These are phyloP conservation scores for Alternaria panax DNA, from an alignment of 2,329 filamentous ascomycete species.

Conservation along the genomic window DNA sequence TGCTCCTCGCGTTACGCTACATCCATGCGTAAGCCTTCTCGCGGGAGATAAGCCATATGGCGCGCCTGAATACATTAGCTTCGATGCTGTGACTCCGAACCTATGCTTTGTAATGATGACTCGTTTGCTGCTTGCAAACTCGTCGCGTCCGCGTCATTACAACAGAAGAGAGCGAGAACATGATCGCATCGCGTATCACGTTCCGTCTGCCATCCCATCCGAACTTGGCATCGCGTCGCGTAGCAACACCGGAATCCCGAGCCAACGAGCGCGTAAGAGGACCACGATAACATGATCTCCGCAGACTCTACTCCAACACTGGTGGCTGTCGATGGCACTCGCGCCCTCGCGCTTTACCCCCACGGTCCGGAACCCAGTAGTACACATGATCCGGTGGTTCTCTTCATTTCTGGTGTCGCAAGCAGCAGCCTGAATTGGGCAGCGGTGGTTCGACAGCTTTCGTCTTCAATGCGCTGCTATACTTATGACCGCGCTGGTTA, in stretches of 20 bases:
- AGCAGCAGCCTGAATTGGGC: slow-evolving; percentile 19
- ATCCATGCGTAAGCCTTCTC: background rate
- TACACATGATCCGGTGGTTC: slow-evolving; percentile 13
- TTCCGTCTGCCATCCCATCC: background rate
- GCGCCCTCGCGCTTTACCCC: background rate
- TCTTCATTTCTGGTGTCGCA: slow-evolving; percentile 22
- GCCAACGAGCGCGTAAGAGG: background rate
- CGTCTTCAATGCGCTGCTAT: slow-evolving; percentile 23
- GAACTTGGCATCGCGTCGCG: background rate
- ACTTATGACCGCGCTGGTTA: slow-evolving; percentile 31
- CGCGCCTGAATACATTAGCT: background rate
- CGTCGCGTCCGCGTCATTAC: background rate
- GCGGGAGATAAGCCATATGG: background rate
- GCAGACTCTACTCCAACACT: background rate
- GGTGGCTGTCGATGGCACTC: background rate
- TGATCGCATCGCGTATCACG: no score
- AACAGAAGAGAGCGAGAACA: background rate
- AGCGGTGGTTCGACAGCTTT: slow-evolving; percentile 21
- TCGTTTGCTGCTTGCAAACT: no score
- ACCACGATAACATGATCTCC: background rate
- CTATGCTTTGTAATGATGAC: background rate
- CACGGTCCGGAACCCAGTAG: background rate
- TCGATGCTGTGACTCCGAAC: background rate
- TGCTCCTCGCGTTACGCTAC: background rate
- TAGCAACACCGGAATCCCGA: background rate